A percentile compares a stretch with the other conserved stretches of the same genome.
Evolutionary conservation across 352 stramenopile species (phyloP).

Genomic region (Peronosclerospora sorghi): DNA sequence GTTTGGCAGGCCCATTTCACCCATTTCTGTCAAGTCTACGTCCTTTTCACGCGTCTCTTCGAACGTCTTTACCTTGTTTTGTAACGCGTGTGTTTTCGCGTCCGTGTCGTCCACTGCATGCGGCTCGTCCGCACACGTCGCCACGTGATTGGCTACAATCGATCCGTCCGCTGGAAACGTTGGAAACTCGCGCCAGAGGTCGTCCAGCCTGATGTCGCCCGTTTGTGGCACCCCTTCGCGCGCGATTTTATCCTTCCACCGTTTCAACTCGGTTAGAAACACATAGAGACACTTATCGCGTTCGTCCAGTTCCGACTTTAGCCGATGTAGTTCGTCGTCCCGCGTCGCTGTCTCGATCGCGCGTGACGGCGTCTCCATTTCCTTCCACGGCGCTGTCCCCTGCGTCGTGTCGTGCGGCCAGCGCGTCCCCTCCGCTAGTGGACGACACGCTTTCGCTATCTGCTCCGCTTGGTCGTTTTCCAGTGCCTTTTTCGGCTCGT

Average conservation of each 20-base stretch:
- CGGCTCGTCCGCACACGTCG: too few relatives aligned
- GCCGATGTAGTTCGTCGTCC: slow-evolving; percentile 3
- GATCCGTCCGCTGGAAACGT: slow-evolving; percentile 51
- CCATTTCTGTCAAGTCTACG: slow-evolving; percentile 61
- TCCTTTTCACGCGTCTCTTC: slow-evolving; percentile 52
- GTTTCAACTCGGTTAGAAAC: slow-evolving; percentile 37
- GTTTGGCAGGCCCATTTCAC: slow-evolving; percentile 65
- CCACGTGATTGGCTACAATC: too few relatives aligned
- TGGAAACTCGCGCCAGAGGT: slow-evolving; percentile 48
- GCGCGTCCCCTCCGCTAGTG: too few relatives aligned
- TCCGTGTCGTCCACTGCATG: too few relatives aligned
- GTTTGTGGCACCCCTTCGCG: slow-evolving; percentile 20
- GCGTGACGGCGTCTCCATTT: too few relatives aligned
- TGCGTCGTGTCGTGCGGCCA: too few relatives aligned
- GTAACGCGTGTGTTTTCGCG: too few relatives aligned
- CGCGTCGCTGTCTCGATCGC: not conserved
- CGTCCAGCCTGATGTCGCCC: slow-evolving; percentile 25
- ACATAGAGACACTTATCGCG: slow-evolving; percentile 28
- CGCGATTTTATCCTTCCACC: slow-evolving; percentile 41
- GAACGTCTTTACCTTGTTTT: too few relatives aligned
- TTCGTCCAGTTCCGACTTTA: slow-evolving; percentile 29
- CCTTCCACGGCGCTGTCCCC: too few relatives aligned
- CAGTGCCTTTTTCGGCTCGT: slow-evolving; percentile 4
- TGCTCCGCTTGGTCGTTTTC: slow-evolving; percentile 21
- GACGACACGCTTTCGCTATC: too few relatives aligned